Conservation (phyloP, 192 early-diverging fungal species). For the Hyaloraphidium curvatum region DNA sequence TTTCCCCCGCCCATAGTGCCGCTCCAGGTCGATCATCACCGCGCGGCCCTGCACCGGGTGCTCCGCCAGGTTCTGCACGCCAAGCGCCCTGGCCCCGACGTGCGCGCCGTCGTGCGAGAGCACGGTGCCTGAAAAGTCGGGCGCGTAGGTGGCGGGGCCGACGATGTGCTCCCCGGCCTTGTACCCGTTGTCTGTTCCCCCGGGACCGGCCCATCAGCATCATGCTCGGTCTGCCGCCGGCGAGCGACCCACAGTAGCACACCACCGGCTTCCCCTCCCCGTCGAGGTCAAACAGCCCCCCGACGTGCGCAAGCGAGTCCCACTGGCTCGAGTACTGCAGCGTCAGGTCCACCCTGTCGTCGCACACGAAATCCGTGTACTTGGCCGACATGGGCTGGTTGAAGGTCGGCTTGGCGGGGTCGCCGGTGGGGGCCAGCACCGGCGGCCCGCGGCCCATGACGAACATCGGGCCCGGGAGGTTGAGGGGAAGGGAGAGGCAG, state of each 20-base stretch:
- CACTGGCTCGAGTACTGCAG: constrained; percentile 2
- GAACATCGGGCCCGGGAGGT: not conserved
- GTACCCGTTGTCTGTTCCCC: not conserved
- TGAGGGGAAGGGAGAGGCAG: not conserved
- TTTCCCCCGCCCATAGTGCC: not conserved
- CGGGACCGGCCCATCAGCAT: not conserved
- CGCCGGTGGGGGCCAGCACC: not conserved
- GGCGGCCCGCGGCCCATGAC: not conserved
- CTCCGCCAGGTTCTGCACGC: not conserved
- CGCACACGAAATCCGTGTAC: not conserved
- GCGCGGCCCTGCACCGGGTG: not conserved
- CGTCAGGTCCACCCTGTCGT: not conserved
- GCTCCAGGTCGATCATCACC: not conserved
- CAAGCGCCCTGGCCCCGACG: not conserved
- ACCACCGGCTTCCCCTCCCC: not conserved
- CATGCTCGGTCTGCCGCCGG: not conserved
- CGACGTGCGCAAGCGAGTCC: not conserved
- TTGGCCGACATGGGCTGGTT: not conserved
- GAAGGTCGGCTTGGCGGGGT: not conserved
- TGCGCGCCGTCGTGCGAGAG: not conserved
- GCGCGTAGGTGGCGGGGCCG: not conserved
- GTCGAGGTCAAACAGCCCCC: not conserved
- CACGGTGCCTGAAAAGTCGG: not conserved
- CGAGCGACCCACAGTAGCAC: not conserved
- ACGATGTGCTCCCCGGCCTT: not conserved